These are phyloP conservation scores for Linum usitatissimum DNA, from an alignment of 345 rosid genomes.

Conservation along the genomic window DNA sequence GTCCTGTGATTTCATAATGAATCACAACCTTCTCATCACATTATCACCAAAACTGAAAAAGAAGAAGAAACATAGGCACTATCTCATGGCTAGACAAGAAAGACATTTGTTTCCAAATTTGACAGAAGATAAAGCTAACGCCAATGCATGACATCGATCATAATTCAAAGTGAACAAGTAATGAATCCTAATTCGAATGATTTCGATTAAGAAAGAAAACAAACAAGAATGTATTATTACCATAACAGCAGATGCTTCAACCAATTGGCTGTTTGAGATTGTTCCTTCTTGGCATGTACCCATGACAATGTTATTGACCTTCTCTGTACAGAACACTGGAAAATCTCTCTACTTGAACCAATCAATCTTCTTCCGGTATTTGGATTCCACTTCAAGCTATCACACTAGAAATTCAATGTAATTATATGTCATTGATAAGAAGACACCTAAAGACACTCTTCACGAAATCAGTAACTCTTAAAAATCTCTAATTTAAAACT, in stretches of 20 bases:
- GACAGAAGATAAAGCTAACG: background rate
- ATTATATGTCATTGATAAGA: too few species aligned
- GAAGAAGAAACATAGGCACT: background rate
- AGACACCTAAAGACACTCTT: too few species aligned
- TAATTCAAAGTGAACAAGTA: too few species aligned
- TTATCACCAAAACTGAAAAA: background rate
- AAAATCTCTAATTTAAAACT: background rate
- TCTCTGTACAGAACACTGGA: too few species aligned
- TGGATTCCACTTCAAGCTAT: background rate
- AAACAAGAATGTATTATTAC: slow-evolving; percentile 16
- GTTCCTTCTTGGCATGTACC: slow-evolving; percentile 31
- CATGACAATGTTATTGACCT: slow-evolving; percentile 12
- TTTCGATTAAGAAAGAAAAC: background rate
- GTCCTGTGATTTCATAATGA: slow-evolving; percentile 26
- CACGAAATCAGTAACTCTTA: too few species aligned
- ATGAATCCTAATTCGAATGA: background rate
- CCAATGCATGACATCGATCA: background rate
- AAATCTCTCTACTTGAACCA: background rate
- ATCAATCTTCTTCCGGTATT: too few species aligned
- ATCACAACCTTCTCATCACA: slow-evolving; percentile 8
- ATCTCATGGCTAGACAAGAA: background rate
- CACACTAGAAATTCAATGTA: background rate
- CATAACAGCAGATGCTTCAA: slow-evolving; percentile 29
- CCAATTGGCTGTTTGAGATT: slow-evolving; percentile 19
- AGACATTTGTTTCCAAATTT: background rate